These are phyloP conservation scores for Isatis lusitanica DNA, from an alignment of 441 rosid species.

Conservation along the genomic window DNA sequence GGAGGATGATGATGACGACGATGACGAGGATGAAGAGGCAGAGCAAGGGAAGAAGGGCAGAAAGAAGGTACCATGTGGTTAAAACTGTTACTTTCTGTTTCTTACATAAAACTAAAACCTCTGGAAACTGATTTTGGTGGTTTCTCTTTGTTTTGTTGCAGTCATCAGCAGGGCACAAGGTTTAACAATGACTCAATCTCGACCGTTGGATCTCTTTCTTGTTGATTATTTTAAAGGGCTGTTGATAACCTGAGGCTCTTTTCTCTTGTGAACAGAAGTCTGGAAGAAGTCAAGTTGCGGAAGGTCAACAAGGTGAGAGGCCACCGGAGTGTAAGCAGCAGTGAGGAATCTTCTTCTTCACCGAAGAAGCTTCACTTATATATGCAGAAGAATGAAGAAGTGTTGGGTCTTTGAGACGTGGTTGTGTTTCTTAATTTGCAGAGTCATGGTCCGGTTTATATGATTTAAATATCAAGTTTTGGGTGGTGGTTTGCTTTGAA, in stretches of 20 bases:
- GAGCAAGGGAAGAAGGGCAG: conserved; percentile 58
- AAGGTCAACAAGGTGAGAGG: conserved; percentile 72
- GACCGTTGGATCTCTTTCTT: background rate
- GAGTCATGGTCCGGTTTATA: conserved; percentile 31
- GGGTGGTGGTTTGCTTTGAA: conserved; percentile 30
- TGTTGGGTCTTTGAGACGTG: conserved; percentile 3
- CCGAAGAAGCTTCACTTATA: background rate
- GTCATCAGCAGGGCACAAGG: conserved; percentile 64
- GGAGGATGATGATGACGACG: conserved; percentile 49
- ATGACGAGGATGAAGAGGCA: conserved; percentile 52
- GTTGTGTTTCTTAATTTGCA: conserved; percentile 25
- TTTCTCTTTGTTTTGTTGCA: conserved; percentile 34
- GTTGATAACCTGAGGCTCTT: conserved; percentile 1
- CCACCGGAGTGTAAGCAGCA: conserved; percentile 99
- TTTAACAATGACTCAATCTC: conserved; percentile 28
- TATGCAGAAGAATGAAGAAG: background rate
- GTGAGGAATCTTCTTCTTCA: conserved; percentile 31
- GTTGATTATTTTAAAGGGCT: background rate
- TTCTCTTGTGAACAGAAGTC: conserved; percentile 43
- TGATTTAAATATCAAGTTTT: conserved; percentile 32
- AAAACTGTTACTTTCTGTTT: background rate
- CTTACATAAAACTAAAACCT: background rate
- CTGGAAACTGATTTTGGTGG: conserved; percentile 10
- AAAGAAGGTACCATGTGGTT: conserved; percentile 52
- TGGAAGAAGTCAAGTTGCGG: conserved; percentile 48